Percentiles rank a stretch among this genome's conserved stretches.
Evolutionary conservation across 2,329 filamentous ascomycete genomes (phyloP).

Genomic region (Phaeosphaeriaceae sp.): DNA sequence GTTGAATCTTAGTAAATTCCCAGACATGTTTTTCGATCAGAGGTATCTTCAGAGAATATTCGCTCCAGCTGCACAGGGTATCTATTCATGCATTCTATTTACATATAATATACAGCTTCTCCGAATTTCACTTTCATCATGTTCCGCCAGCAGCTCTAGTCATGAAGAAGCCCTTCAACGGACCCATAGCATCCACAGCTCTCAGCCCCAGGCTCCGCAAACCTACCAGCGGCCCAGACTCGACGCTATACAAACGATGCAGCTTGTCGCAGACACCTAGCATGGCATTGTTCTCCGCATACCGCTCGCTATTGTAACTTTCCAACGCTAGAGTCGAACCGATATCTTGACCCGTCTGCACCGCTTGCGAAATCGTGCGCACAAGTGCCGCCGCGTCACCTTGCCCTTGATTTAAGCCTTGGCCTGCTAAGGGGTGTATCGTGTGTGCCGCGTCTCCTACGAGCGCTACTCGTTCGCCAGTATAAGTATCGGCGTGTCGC

Average conservation of each 20-base stretch:
- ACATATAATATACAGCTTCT: background rate
- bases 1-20: background rate
- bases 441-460: conserved; percentile 96
- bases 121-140: conserved; percentile 13
- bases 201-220: conserved; percentile 78
- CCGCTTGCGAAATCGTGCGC: conserved; percentile 76
- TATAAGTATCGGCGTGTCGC: conserved; percentile 93
- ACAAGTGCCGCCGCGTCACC: conserved; percentile 85
- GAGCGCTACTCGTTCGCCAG: conserved; percentile 86
- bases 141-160: conserved; percentile 61
- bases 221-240: conserved; percentile 79
- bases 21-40: background rate
- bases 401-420: conserved; percentile 92
- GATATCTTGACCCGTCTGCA: conserved; percentile 85
- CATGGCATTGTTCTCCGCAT: conserved; percentile 79
- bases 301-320: conserved; percentile 80
- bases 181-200: conserved; percentile 76
- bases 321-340: conserved; percentile 82
- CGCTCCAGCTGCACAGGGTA: no score
- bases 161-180: conserved; percentile 89
- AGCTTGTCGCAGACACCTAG: conserved; percentile 86
- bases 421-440: conserved; percentile 91
- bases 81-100: no score
- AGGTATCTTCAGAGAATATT: no score
- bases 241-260: conserved; percentile 88